Evolutionary conservation across 768 basidiomycete species (phyloP), one percentile per base, ranked within the genome.

Genomic region (Gelatoporia subvermispora): DNA sequence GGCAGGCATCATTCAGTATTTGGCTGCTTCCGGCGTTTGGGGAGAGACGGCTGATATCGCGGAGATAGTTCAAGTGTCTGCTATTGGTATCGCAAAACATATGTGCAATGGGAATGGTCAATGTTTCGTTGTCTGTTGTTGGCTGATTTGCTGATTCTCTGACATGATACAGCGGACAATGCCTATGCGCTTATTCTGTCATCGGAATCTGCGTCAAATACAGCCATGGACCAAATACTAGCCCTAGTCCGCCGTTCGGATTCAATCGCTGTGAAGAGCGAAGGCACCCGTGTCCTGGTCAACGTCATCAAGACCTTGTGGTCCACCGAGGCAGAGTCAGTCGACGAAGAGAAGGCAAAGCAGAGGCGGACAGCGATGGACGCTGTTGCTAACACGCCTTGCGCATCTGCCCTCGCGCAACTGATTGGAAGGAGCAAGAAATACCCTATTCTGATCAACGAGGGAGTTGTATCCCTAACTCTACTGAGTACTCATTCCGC

Each of bases 1-100:
- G 23, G 80, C 81, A 11, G 76, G 76, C 18, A 71, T 94, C 31
- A 71, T 95, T 35, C 77, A 78, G 36, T 66, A 71, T 17, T 73
- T 94, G 18, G 68, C 77, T 5, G 65, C 67, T 25, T 88, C 84
- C 45, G 78, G 78, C 3, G 74, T 88, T 16, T 95, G 82, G 81
- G 77, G 76, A 39, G 76, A 81, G 50, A 78, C 78, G 52, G 68
- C 77, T n/a, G 90, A 95, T 43, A 82, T 93, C 75, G 84, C 86
- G 5, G 86, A 92, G 47, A 77, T 89, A 20, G 82, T 97, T 1
- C 95, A 98, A 65, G 73, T 93, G 5, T 83, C 83, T 41, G 90
- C 89, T 0, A 87, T 97, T 43, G 92, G 92, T 1, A 77, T 92
- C 8, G 79, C 85, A 16, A 99, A 97, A 65, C 90, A 95, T 62